Evolutionary conservation across 331 rosid genomes (phyloP), one percentile per base, ranked within the genome.

Genomic region (Spiraea crenata): DNA sequence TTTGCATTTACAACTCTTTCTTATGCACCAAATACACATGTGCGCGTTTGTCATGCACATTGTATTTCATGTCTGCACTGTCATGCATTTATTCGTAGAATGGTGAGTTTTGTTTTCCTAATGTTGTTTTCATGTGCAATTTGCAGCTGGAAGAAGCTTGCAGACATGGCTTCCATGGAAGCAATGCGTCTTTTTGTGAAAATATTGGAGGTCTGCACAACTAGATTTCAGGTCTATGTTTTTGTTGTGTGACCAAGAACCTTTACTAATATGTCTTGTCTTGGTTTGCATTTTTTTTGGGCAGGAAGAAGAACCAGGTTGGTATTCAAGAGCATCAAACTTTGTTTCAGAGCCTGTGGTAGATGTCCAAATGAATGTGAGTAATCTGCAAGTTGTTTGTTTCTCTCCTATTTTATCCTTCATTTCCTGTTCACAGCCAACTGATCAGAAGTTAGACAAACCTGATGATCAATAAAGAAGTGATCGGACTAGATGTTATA

Each of bases 151-250:
- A 90, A 87, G 76, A 90, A 90, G 84, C 97, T 93, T 82, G 96
- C 93, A 58, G 89, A 88, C 65, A 93, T 87, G 88, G 85, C 88
- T 63, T 64, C 93, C 73, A 77, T 86, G 12, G 98, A 93, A 87
- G 97, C 98, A 66, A 93, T 93, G 98, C 98, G 98, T 44, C 97
- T 93, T 61, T 93, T 93, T 81, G 98, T 93, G 72, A 93, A 93
- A 86, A 90, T 93, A 83, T 88, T 93, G 80, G 98, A 93, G 98
- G 98, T 93, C 44, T 45, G 41, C 20, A 52, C 54, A 39, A 63
- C 46, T 67, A 57, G 46, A 65, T 14, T 70, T 46, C 44, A 34
- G 41, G 58, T 63, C 44, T 51, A 20, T 72, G 71, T 63, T 64
- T 75, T 57, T 50, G 49, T 52, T 12, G 15, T 73, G 44, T 68